A percentile compares a stretch with the other conserved stretches of the same genome.
Evolutionary conservation across 805 yeast species (phyloP).

Genomic region (Cyberlindnera subsufficiens): DNA sequence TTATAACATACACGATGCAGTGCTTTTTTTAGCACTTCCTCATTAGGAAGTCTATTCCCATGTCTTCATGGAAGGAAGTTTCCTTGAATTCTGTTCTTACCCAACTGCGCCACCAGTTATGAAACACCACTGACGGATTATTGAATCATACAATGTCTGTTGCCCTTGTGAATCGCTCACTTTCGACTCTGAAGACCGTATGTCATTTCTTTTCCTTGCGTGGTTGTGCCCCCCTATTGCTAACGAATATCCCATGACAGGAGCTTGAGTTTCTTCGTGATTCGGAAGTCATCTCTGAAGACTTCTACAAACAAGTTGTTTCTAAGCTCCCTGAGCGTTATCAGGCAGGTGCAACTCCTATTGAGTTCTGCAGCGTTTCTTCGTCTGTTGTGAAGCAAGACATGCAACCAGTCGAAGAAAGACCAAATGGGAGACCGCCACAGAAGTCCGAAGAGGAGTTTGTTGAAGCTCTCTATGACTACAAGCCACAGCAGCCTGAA

Average conservation of each 20-base stretch:
- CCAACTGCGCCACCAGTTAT: neutral
- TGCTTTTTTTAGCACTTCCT: neutral
- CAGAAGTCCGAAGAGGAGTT: conserved; percentile 29
- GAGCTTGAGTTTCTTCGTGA: conserved; percentile 78
- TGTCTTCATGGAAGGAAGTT: neutral
- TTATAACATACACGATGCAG: conserved; percentile 23
- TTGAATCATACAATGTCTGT: conserved; percentile 29
- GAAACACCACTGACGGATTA: too few species aligned
- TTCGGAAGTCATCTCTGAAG: conserved; percentile 61
- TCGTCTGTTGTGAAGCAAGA: conserved; percentile 7
- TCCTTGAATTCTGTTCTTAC: neutral
- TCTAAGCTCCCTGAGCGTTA: conserved; percentile 53
- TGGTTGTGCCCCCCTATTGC: neutral
- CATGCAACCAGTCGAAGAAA: conserved; percentile 10
- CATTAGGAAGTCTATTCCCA: conserved; percentile 5
- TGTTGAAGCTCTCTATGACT: conserved; percentile 71
- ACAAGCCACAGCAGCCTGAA: conserved; percentile 65
- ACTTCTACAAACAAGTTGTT: conserved; percentile 45
- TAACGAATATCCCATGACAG: conserved; percentile 10
- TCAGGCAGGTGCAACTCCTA: conserved; percentile 43
- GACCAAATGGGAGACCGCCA: conserved; percentile 13
- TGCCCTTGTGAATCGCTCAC: conserved; percentile 70
- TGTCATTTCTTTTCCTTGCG: conserved; percentile 1
- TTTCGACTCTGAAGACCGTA: conserved; percentile 60
- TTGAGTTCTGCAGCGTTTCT: conserved; percentile 21